Base-by-base conservation (phyloP, 257 asterid species). In the Fraxinus anomala region DNA sequence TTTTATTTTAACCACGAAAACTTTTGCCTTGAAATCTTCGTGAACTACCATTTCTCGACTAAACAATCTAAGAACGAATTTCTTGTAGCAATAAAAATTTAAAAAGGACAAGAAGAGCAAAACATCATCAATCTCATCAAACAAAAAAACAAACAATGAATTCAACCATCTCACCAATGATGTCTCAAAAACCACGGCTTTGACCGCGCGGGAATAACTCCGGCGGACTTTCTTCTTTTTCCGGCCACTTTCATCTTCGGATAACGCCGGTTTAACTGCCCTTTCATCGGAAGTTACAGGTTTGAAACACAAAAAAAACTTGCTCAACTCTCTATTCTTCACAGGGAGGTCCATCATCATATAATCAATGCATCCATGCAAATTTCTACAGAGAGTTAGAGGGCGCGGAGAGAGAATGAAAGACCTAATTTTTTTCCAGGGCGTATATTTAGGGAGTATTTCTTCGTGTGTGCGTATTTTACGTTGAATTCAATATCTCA, bases 131-230 rank as follows among this genome's bases (percentile, higher is more conserved):
- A 44, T 47, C n/a, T 12, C 19, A 4, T 49, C 59, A 14, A 47
- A 47, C 59, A 14, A 49, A 4, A 36, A 6, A 36, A 36, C 40
- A 16, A 51, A 51, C n/a, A 51, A 17, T 51, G 49, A 51, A 51
- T 51, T 19, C 23, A 19, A 19, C 61, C 23, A 11, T 4, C 77
- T 72, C 79, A 84, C 88, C 80, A 74, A 76, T 23, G 80, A 44
- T 34, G 74, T 65, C 2, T 49, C 37, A 31, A 74, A 78, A 63
- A 84, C 47, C 17, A 78, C 6, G 59, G 75, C 75, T 49, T 81
- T 79, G 36, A 84, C 5, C 9, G 61, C 72, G 21, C 80, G 88
- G 74, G 82, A 77, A 34, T 81, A 12, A 30, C 83, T 74, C 70
- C 79, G 76, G 76, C 75, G 82, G 56, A 49, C 21, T 42, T 51